These are phyloP conservation scores for Malus hybrid DNA, from an alignment of 331 rosid genomes.

Conservation along the genomic window DNA sequence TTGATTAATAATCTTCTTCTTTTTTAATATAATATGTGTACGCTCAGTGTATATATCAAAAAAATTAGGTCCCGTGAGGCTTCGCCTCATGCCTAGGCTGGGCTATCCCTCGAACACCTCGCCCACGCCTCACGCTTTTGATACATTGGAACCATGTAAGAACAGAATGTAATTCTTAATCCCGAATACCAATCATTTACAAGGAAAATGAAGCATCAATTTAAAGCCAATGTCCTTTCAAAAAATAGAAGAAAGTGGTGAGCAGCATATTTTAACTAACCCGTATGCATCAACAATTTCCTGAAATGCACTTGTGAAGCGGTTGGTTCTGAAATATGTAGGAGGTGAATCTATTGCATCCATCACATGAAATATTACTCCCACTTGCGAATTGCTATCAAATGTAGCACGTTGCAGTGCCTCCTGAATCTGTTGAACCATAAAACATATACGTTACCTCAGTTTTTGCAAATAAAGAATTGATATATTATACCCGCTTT, in stretches of 20 bases:
- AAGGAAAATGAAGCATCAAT: background rate
- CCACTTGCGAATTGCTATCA: constrained; percentile 96
- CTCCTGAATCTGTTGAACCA: constrained; percentile 71
- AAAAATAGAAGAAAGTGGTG: background rate
- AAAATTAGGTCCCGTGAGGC: too few relatives aligned
- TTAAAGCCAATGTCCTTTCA: background rate
- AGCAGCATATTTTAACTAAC: constrained; percentile 46
- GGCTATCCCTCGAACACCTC: too few relatives aligned
- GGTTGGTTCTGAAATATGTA: constrained; percentile 84
- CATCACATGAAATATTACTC: constrained; percentile 80
- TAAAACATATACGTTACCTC: background rate
- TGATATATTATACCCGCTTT: background rate
- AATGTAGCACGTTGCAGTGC: constrained; percentile 94
- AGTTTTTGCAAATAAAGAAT: background rate
- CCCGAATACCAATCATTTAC: background rate
- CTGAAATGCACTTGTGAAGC: constrained; percentile 80
- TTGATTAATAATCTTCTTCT: too few relatives aligned
- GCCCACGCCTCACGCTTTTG: too few relatives aligned
- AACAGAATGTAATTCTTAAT: background rate
- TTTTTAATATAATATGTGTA: too few relatives aligned
- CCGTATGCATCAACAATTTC: constrained; percentile 99
- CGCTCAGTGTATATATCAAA: too few relatives aligned
- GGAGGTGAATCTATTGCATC: constrained; percentile 96
- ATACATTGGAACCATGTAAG: background rate
- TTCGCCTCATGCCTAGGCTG: too few relatives aligned